Evolutionary conservation across 2,329 filamentous ascomycete species (phyloP).

Genomic region (Ophiosphaerella herpotricha): DNA sequence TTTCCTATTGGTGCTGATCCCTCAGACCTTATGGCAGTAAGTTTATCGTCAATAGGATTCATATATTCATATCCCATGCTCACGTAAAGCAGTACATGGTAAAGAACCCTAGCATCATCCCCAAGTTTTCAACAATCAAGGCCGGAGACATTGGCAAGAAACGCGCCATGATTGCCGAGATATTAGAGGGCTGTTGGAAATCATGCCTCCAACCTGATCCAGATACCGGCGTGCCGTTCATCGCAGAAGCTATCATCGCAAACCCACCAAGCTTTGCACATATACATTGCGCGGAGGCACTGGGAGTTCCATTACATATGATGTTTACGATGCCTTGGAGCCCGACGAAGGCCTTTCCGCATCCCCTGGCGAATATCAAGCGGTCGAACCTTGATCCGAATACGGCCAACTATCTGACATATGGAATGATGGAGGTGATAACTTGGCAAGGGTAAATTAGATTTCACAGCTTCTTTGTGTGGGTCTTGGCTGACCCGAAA

Average conservation of each 20-base stretch:
- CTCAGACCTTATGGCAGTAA: constrained; percentile 50
- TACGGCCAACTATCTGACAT: constrained; percentile 51
- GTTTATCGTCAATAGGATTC: too few species aligned
- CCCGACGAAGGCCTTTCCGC: constrained; percentile 51
- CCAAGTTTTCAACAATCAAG: constrained; percentile 18
- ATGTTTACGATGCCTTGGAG: constrained; percentile 69
- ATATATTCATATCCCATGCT: too few species aligned
- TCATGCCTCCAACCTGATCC: constrained; percentile 43
- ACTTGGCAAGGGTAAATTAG: constrained; percentile 52
- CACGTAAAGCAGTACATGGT: constrained; percentile 51
- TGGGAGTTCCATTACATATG: constrained; percentile 74
- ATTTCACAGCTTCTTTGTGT: too few species aligned
- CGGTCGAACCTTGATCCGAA: constrained; percentile 30
- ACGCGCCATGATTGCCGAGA: constrained; percentile 28
- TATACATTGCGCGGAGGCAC: constrained; percentile 71
- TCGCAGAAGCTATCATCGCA: constrained; percentile 78
- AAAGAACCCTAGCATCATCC: constrained; percentile 51
- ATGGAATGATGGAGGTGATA: constrained; percentile 53
- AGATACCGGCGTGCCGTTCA: constrained; percentile 62
- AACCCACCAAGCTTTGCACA: constrained; percentile 79
- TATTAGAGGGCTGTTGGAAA: constrained; percentile 34
- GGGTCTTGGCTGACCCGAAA: too few species aligned
- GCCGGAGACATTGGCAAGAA: constrained; percentile 41
- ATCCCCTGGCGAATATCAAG: constrained; percentile 56
- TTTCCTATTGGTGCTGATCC: constrained; percentile 40